Base-by-base conservation (phyloP, 1,139 yeast species). In the Zygoascus meyerae region DNA sequence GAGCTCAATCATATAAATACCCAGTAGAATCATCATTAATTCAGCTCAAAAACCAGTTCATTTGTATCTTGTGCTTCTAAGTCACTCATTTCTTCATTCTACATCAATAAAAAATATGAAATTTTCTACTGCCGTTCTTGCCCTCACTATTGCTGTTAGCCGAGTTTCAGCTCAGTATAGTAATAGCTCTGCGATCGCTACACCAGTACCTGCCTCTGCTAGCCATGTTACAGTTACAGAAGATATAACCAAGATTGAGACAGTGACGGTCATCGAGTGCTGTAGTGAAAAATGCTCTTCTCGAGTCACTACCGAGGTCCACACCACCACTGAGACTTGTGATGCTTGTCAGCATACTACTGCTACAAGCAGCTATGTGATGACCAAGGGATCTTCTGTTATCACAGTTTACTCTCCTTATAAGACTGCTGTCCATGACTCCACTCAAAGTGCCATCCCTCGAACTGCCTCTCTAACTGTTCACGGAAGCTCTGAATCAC, bases 211-310 rank as follows among this genome's bases (percentile, higher is more conserved):
- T 10, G 51, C 51, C 39, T 45, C 58, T 40, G 56, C 49, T 21
- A 45, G 36, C 32, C 26, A 49, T 26, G 47, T 41, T 16, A 42
- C 52, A 15, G 34, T 35, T 26, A 43, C 35, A 11, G 52, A 35
- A 8, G n/a, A 18, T 9, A 18, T 29, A 29, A 40, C 42, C 34
- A 15, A 55, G 16, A 53, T 62, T 5, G 53, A 56, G 17, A 56
- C 58, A 31, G 57, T 56, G 49, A 55, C 57, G 28, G 52, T 58
- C 43, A 55, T 61, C 26, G 55, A 50, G 36, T 64, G 65, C 51
- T 54, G 59, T 42, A 43, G 52, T 18, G 54, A 57, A 30, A 54
- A 51, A 32, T 61, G 63, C 50, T 46, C 52, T 26, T 48, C 60
- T 9, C 40, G 47, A n/a, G 56, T 59, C 21, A 47, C 48, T 14